phyloP scores from a whole-genome alignment of 768 basidiomycete species.

The Crepidotus variabilis region DNA sequence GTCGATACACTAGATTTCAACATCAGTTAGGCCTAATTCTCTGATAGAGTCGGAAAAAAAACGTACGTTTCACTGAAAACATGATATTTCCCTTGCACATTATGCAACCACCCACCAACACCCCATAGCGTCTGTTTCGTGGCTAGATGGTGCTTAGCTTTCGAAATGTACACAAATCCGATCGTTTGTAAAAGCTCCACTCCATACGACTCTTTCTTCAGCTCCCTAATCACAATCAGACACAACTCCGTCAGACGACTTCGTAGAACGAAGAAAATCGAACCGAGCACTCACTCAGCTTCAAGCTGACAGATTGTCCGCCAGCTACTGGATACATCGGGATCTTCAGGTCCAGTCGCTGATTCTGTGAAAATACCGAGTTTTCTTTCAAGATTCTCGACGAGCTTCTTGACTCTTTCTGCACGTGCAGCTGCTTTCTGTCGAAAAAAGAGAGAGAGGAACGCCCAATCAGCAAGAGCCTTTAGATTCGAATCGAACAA shows the following conservation, averaged over 20 bases:
- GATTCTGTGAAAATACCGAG: slow-evolving; percentile 87
- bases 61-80: slow-evolving; percentile 90
- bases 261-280: not conserved
- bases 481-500: not conserved
- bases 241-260: slow-evolving; percentile 5
- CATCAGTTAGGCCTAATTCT: too few species aligned
- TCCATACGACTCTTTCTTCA: slow-evolving; percentile 85
- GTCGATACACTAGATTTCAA: slow-evolving; percentile 74
- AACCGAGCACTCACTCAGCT: slow-evolving; percentile 60
- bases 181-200: slow-evolving; percentile 82
- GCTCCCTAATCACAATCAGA: slow-evolving; percentile 49
- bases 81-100: slow-evolving; percentile 89
- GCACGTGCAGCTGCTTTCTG: slow-evolving; percentile 81
- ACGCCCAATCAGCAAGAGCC: slow-evolving; percentile 9
- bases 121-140: slow-evolving; percentile 71
- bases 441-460: slow-evolving; percentile 1
- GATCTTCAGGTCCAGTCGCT: slow-evolving; percentile 64
- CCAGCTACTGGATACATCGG: slow-evolving; percentile 70
- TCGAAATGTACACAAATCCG: slow-evolving; percentile 81
- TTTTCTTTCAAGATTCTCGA: slow-evolving; percentile 77
- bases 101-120: slow-evolving; percentile 91
- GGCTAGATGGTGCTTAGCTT: slow-evolving; percentile 81
- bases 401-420: slow-evolving; percentile 71
- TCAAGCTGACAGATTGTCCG: slow-evolving; percentile 75
- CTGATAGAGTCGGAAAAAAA: too few species aligned